Percentiles rank a stretch among this genome's conserved stretches.
Evolutionary conservation across 2,329 filamentous ascomycete genomes (phyloP).

Genomic region (Exserohilum rostratum): DNA sequence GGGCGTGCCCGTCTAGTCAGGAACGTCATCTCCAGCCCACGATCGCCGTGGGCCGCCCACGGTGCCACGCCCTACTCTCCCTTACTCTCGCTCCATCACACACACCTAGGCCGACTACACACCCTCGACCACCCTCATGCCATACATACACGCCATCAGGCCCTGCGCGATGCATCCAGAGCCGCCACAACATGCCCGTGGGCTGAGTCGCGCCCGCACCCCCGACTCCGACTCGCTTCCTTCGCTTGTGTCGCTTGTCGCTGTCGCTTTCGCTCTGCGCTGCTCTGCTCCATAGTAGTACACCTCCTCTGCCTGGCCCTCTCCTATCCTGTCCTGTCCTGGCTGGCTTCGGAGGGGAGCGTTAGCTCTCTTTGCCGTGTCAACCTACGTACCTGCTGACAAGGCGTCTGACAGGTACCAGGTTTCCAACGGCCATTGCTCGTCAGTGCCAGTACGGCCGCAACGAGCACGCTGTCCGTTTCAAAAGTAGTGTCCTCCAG

Average conservation of each 20-base stretch:
- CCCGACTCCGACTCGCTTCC: too few relatives aligned
- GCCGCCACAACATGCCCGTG: neutral
- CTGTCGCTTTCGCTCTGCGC: too few relatives aligned
- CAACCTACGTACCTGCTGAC: slow-evolving; percentile 1
- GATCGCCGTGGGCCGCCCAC: too few relatives aligned
- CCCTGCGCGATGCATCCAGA: neutral
- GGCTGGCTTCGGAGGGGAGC: slow-evolving; percentile 3
- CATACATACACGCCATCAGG: neutral
- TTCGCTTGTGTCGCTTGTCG: too few relatives aligned
- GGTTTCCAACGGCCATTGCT: slow-evolving; percentile 8
- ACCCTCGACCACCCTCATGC: neutral
- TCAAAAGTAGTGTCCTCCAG: too few relatives aligned
- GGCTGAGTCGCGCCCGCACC: neutral
- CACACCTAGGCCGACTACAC: neutral
- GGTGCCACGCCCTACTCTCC: too few relatives aligned
- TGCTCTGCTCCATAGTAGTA: too few relatives aligned
- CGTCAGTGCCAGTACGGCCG: neutral
- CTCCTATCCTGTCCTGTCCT: too few relatives aligned
- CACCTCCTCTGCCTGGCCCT: too few relatives aligned
- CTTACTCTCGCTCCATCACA: too few relatives aligned
- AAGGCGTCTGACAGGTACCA: slow-evolving; percentile 12
- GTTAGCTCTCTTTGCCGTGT: neutral
- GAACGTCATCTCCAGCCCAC: slow-evolving; percentile 17
- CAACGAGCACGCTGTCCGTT: neutral
- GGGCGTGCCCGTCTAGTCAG: slow-evolving; percentile 17